Conservation (phyloP, 139 green algal genomes). For the Coccomyxa sp. region DNA sequence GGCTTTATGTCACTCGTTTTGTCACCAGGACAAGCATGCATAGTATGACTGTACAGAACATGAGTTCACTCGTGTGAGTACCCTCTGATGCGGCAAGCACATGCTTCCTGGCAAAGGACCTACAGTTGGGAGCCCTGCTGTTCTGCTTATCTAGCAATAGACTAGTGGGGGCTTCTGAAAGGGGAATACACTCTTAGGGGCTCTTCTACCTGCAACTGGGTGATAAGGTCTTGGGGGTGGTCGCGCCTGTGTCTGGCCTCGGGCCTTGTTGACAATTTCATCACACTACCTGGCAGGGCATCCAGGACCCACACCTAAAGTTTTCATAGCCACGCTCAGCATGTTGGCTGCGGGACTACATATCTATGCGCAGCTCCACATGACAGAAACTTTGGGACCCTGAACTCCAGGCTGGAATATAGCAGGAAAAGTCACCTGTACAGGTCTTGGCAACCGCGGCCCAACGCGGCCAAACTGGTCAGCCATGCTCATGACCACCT, state of each 20-base stretch:
- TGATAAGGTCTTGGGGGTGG: slow-evolving; percentile 76
- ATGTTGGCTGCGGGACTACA: not conserved
- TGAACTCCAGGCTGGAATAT: not conserved
- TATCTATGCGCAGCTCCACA: not conserved
- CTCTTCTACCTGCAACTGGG: too few species aligned
- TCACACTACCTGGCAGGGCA: slow-evolving; percentile 76
- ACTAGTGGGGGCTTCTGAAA: too few species aligned
- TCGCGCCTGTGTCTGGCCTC: slow-evolving; percentile 32
- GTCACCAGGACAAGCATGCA: too few species aligned
- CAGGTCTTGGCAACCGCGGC: slow-evolving; percentile 62
- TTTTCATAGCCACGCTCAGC: not conserved
- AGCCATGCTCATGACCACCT: slow-evolving; percentile 63
- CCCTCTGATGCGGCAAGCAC: too few species aligned
- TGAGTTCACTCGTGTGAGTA: too few species aligned
- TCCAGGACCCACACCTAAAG: slow-evolving; percentile 83
- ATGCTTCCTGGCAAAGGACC: too few species aligned
- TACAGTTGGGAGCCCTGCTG: too few species aligned
- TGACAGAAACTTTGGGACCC: not conserved
- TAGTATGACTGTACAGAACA: too few species aligned
- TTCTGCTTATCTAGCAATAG: too few species aligned
- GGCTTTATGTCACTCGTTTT: too few species aligned
- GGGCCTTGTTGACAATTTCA: slow-evolving; percentile 38
- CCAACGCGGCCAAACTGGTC: slow-evolving; percentile 65
- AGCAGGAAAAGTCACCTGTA: slow-evolving; percentile 54
- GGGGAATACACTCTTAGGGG: too few species aligned